A percentile compares a stretch with the other conserved stretches of the same genome.
Conservation (phyloP, 2,329 filamentous ascomycete species). For the Proliferodiscus dingleyae region DNA sequence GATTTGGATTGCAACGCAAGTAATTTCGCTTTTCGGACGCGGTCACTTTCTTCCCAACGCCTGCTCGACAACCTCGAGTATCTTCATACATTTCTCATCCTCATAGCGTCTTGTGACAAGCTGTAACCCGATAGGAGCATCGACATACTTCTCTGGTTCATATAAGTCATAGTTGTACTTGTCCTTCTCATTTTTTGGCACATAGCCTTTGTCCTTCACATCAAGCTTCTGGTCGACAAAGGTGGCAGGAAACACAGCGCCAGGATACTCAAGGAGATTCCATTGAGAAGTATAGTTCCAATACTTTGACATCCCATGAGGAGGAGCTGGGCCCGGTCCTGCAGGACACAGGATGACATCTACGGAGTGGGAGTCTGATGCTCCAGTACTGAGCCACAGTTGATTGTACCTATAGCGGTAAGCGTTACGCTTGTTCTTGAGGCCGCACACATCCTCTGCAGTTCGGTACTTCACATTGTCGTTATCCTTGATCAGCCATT, state of each 20-base stretch:
- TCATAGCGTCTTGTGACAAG: conserved; percentile 25
- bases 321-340: conserved; percentile 48
- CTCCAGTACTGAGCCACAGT: conserved; percentile 10
- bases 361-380: conserved; percentile 5
- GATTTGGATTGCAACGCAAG: too few species aligned
- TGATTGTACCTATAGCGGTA: conserved; percentile 11
- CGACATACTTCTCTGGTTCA: conserved; percentile 29
- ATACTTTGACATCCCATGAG: conserved; percentile 41
- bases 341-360: conserved; percentile 48
- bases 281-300: conserved; percentile 62
- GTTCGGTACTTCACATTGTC: conserved; percentile 8
- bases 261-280: conserved; percentile 63
- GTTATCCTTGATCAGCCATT: conserved; percentile 14
- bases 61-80: conserved; percentile 11
- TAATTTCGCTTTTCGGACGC: too few species aligned
- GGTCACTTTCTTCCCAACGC: conserved; percentile 11
- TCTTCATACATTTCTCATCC: conserved; percentile 14
- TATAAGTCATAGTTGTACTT: conserved; percentile 19
- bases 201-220: conserved; percentile 21
- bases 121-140: conserved; percentile 35
- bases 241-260: conserved; percentile 51
- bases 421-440: conserved; percentile 11
- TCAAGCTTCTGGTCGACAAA: conserved; percentile 18
- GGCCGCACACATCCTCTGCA: conserved; percentile 7
- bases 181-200: conserved; percentile 25